Evolutionary conservation across 495 filamentous ascomycete species (phyloP).

Genomic region (Penicillium simplicissimum): DNA sequence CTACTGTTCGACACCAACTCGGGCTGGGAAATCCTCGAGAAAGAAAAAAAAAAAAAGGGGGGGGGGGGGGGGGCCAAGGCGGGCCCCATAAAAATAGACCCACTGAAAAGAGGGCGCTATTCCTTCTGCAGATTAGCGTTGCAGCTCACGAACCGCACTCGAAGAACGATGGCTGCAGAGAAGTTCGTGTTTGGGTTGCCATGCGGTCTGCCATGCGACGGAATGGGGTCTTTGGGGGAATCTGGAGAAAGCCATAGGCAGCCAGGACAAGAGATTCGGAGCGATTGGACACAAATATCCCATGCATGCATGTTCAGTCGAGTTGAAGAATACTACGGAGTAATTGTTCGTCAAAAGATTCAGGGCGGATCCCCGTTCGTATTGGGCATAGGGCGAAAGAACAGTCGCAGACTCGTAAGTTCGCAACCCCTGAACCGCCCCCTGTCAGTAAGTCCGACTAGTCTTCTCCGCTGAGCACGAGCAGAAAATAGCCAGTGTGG

Average conservation of each 20-base stretch:
- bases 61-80: not conserved
- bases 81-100: constrained; percentile 8
- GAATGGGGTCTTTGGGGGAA: not conserved
- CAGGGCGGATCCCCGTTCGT: constrained; percentile 8
- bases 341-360: not conserved
- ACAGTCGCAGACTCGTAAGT: constrained; percentile 15
- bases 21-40: not conserved
- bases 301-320: too few relatives aligned
- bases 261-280: not conserved
- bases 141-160: constrained; percentile 21
- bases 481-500: constrained; percentile 31
- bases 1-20: not conserved
- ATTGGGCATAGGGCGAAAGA: constrained; percentile 14
- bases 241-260: not conserved
- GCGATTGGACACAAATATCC: not conserved
- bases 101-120: constrained; percentile 10
- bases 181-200: constrained; percentile 13
- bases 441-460: constrained; percentile 13
- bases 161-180: constrained; percentile 7
- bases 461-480: constrained; percentile 28
- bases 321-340: too few relatives aligned
- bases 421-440: constrained; percentile 35
- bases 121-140: constrained; percentile 13
- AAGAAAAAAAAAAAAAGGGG: constrained; percentile 13
- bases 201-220: constrained; percentile 4